Evolutionary conservation across 2,329 filamentous ascomycete genomes (phyloP), one percentile per base, ranked within the genome.

Genomic region (Trichoderma afroharzianum): DNA sequence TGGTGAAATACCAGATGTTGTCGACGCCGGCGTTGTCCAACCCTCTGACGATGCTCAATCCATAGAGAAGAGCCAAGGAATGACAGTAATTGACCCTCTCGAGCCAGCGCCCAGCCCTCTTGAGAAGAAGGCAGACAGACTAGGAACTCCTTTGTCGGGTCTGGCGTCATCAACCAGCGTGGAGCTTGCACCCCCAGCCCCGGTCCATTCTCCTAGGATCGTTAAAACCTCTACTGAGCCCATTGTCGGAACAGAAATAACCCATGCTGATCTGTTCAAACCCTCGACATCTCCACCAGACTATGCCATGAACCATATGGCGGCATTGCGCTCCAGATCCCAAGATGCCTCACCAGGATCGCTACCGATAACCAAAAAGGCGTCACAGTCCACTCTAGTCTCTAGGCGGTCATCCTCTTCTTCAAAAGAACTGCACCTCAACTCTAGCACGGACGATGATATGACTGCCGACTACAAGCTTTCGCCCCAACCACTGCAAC

Each of bases 301-400:
- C 47, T 85, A 89, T 77, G 91, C 91, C 28, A 85, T 86, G 26
- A 88, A 84, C 74, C 85, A 87, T 30, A 93, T 94, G 85, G 90
- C 91, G 69, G 90, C 89, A 50, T 83, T 93, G 50, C 89, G 91
- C n/a, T 87, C 84, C 21, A 85, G 88, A 21, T 88, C 91, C 1
- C 85, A 88, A 43, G 84, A 87, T n/a, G 79, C 81, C 26, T 88
- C 88, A 1, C 86, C 88, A 1, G 77, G 80, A 7, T 82, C 83
- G 14, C 85, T 86, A 71, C 24, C 63, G 11, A 26, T 62, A 11
- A 28, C 58, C 30, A 82, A 77, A 74, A 82, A 77, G 66, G 80
- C 74, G 57, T 81, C 76, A 32, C 82, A 79, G 12, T 75, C 68
- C 33, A 61, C 55, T 8, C 36, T 55, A n/a, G 24, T 33, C 8